Base-by-base conservation (phyloP, 106 monocot species). In the Xerophyta viscosa region DNA sequence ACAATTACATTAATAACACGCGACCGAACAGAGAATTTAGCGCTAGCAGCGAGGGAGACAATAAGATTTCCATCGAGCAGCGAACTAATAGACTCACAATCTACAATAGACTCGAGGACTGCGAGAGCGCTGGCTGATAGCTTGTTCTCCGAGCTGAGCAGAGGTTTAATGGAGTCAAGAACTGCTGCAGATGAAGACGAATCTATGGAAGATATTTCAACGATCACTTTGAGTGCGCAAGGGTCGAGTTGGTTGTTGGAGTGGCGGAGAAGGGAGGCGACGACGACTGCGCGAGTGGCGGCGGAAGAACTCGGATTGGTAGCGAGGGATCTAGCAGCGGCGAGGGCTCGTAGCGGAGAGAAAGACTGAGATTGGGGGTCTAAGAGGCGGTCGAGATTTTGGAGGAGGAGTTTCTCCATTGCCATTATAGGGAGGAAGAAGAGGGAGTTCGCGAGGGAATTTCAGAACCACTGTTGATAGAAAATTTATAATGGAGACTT, bases 71-170 rank as follows among this genome's bases (percentile, higher is more conserved):
- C 74, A 33, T 63, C 58, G 27, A 81, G 24, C 10, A 57, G 25
- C 1, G 68, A 68, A 2, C 36, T 41, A 29, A 77, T 15, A 5
- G 60, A 8, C 23, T 14, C 45, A 41, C 46, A 47, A 24, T 62
- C 56, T 25, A 37, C 56, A 3, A 76, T 24, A 0, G 71, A 66
- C 31, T 57, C 31, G 4, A 84, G 68, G 13, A 62, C 68, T 6
- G 77, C 48, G 51, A 91, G 50, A 10, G 71, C 81, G 18, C 68
- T 74, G 2, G 77, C 79, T 2, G 61, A 64, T 46, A 58, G n/a
- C 30, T 29, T 46, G 28, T 74, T 24, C 24, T 31, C 54, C 41
- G 20, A n/a, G n/a, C 26, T 14, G 22, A 74, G 29, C 56, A 61
- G 51, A 19, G 79, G 50, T 8, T 30, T 46, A 23, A 68, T 17